Evolutionary conservation across 148 eudicot species (phyloP).

Genomic region (Linanthus parryae): DNA sequence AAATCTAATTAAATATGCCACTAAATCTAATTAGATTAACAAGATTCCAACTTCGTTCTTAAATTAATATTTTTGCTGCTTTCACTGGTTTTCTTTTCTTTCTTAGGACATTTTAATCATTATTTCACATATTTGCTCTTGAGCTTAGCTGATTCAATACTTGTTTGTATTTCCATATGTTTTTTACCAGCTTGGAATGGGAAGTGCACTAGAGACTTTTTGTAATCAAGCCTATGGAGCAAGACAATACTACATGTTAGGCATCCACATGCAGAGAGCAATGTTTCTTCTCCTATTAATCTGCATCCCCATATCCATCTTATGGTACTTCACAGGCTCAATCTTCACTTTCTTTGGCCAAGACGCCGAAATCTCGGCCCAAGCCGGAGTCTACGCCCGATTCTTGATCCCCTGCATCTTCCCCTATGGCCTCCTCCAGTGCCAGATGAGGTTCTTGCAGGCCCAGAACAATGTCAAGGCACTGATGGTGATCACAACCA

Average conservation of each 20-base stretch:
- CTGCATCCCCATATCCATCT: conserved; percentile 21
- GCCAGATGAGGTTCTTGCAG: conserved; percentile 24
- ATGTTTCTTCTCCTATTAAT: conserved; percentile 18
- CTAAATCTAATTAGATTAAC: too few species aligned
- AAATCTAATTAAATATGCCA: too few species aligned
- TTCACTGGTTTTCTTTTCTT: too few species aligned
- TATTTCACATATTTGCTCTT: too few species aligned
- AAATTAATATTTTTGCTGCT: too few species aligned
- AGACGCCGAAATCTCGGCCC: conserved; percentile 25
- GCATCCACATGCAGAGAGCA: conserved; percentile 36
- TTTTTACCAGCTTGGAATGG: conserved; percentile 34
- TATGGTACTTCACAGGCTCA: conserved; percentile 20
- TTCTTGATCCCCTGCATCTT: conserved; percentile 31
- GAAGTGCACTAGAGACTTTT: conserved; percentile 41
- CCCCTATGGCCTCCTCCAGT: conserved; percentile 31
- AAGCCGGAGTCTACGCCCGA: conserved; percentile 30
- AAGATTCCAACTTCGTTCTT: too few species aligned
- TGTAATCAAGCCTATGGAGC: conserved; percentile 41
- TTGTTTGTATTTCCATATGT: too few species aligned
- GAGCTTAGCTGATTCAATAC: too few species aligned
- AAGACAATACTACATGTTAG: conserved; percentile 29
- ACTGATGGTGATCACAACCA: conserved; percentile 22
- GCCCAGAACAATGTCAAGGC: conserved; percentile 34
- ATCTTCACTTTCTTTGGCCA: conserved; percentile 20
- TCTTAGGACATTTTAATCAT: too few species aligned